Evolutionary conservation across 805 yeast genomes (phyloP), one percentile per base, ranked within the genome.

Genomic region (Candida railenensis): DNA sequence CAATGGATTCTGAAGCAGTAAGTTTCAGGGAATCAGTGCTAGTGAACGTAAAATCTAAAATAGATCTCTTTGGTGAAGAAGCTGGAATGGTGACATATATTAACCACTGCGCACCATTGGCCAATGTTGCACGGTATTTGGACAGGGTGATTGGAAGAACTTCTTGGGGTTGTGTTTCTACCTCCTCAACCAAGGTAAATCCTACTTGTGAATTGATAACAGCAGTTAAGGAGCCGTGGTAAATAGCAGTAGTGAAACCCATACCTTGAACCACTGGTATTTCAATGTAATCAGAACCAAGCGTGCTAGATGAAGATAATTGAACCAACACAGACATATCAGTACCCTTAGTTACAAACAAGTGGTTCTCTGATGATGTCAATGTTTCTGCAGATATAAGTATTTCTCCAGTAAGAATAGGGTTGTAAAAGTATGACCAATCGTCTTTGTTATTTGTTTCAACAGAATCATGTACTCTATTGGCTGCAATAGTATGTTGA

Each of bases 241-340:
- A 74, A 52, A 84, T 64, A 22, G 83, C 88, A 28, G 96, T 85
- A 12, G 87, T 80, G 50, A 87, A 82, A 5, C 96, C 96, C 80
- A 77, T 76, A 45, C 97, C 97, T 63, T 86, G 91, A 4, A 85
- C 87, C 45, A 87, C 57, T 3, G 92, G 91, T 33, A 78, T 60
- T 30, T 68, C 68, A 44, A 83, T 59, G 30, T 66, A 71, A 40
- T 80, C 80, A 11, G 44, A 21, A n/a, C 46, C 74, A 2, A 55
- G 48, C 12, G 63, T 47, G 7, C 48, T 49, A 50, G 59, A 54
- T 8, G 62, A 57, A 42, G 78, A 67, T 39, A 70, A 58, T 2
- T 71, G 67, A 8, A 76, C 80, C 39, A 67, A 65, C 12, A 75
- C 79, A 4, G 87, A 80, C 63, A 82, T 73, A 14, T 72, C 63